Evolutionary conservation across 352 stramenopile genomes (phyloP).

Genomic region (Aphanomyces euteiches): DNA sequence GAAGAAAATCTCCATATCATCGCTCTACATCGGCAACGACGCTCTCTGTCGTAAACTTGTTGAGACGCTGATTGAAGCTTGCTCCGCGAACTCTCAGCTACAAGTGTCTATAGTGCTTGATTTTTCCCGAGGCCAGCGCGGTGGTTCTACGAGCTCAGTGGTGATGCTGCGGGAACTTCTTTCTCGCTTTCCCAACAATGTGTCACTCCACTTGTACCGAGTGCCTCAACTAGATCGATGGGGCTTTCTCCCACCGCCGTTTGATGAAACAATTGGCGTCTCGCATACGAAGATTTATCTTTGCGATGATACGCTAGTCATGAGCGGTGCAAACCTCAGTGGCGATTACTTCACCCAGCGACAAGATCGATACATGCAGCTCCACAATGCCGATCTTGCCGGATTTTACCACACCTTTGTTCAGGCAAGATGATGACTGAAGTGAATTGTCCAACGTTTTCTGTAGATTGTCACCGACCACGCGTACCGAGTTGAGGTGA

Average conservation of each 20-base stretch:
- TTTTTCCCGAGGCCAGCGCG: conserved; percentile 62
- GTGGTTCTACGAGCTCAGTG: conserved; percentile 50
- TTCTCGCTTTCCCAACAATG: conserved; percentile 45
- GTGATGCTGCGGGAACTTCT: conserved; percentile 53
- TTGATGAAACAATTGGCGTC: conserved; percentile 80
- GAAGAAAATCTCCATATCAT: conserved; percentile 56
- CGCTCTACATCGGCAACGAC: conserved; percentile 67
- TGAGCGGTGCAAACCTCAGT: conserved; percentile 79
- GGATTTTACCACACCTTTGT: conserved; percentile 76
- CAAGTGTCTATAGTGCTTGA: conserved; percentile 67
- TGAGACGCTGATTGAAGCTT: conserved; percentile 38
- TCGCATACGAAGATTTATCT: conserved; percentile 83
- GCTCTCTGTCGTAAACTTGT: conserved; percentile 50
- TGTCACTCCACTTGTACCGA: conserved; percentile 62
- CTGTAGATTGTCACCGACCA: conserved; percentile 22
- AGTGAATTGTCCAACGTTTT: no score
- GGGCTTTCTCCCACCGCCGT: conserved; percentile 55
- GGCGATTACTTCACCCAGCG: conserved; percentile 81
- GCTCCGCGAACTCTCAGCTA: conserved; percentile 43
- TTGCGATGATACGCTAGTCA: conserved; percentile 71
- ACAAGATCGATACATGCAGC: conserved; percentile 75
- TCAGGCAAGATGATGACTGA: background rate
- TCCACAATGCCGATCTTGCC: conserved; percentile 50
- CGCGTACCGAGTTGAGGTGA: conserved; percentile 1
- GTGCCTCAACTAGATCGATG: conserved; percentile 64